Conservation (phyloP, 805 yeast species). For the Wickerhamiella bombiphila region DNA sequence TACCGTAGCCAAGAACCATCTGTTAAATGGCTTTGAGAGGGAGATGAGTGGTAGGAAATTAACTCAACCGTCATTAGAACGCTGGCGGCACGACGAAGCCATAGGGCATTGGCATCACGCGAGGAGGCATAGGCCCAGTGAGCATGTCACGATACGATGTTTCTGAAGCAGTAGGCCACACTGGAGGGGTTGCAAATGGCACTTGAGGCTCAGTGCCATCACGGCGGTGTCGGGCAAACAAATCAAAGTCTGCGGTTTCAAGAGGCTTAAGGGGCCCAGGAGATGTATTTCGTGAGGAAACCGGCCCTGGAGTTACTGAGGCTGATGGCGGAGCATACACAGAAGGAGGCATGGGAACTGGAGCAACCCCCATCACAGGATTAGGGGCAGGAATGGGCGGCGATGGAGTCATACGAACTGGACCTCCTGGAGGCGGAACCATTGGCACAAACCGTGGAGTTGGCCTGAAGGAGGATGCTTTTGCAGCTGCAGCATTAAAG, state of each 20-base stretch:
- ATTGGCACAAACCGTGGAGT: conserved; percentile 8
- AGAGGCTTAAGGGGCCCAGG: conserved; percentile 3
- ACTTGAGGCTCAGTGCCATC: conserved; percentile 22
- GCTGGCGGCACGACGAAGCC: background rate
- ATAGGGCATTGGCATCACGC: conserved; percentile 3
- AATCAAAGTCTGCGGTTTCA: conserved; percentile 9
- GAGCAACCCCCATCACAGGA: conserved; percentile 4
- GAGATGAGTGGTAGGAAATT: background rate
- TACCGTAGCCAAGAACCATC: too few relatives aligned
- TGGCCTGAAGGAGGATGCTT: conserved; percentile 46
- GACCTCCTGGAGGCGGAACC: conserved; percentile 30
- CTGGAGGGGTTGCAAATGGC: conserved; percentile 14
- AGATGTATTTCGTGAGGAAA: background rate
- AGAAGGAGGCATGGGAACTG: conserved; percentile 7
- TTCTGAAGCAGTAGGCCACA: conserved; percentile 11
- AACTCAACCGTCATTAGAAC: background rate
- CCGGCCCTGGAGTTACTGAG: conserved; percentile 1
- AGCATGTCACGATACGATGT: conserved; percentile 10
- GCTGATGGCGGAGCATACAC: conserved; percentile 6
- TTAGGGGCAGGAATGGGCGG: conserved; percentile 6
- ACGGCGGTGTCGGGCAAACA: conserved; percentile 21
- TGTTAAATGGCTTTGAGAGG: too few relatives aligned
- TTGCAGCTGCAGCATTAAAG: conserved; percentile 46
- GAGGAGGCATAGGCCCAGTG: background rate
- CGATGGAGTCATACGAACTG: conserved; percentile 1